Percentiles rank a stretch among this genome's conserved stretches.
Evolutionary conservation across 176 grass and related monocot species (phyloP).

Genomic region (Calamus simplicifolius): DNA sequence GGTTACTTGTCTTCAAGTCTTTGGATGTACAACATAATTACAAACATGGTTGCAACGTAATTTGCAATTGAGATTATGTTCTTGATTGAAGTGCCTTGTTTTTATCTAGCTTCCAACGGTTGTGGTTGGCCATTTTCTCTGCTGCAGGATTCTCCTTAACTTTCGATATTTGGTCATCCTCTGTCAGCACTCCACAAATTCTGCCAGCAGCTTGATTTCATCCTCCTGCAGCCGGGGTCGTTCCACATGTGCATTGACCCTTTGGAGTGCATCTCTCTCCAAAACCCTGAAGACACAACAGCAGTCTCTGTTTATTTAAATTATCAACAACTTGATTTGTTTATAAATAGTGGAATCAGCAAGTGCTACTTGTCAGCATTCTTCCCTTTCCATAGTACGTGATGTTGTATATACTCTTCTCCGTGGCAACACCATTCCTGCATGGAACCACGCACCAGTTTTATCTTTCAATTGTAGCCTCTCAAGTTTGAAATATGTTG

Average conservation of each 20-base stretch:
- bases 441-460: neutral
- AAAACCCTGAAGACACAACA: constrained; percentile 41
- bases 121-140: neutral
- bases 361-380: constrained; percentile 52
- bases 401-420: constrained; percentile 75
- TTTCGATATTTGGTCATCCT: constrained; percentile 74
- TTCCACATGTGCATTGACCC: constrained; percentile 68
- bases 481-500: neutral
- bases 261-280: constrained; percentile 69
- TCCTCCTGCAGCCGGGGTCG: constrained; percentile 47
- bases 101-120: neutral
- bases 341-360: neutral
- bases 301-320: neutral
- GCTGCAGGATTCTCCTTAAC: constrained; percentile 21
- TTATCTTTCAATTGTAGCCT: too few species aligned
- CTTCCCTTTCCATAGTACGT: constrained; percentile 85
- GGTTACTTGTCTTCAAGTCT: neutral
- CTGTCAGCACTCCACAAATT: constrained; percentile 73
- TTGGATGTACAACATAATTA: too few species aligned
- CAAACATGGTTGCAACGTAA: too few species aligned
- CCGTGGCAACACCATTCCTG: constrained; percentile 72
- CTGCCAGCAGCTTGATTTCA: constrained; percentile 69
- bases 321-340: neutral
- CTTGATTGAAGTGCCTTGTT: neutral
- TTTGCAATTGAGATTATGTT: neutral